Base-by-base conservation (phyloP, 106 monocot species). In the Acorus calamus region DNA sequence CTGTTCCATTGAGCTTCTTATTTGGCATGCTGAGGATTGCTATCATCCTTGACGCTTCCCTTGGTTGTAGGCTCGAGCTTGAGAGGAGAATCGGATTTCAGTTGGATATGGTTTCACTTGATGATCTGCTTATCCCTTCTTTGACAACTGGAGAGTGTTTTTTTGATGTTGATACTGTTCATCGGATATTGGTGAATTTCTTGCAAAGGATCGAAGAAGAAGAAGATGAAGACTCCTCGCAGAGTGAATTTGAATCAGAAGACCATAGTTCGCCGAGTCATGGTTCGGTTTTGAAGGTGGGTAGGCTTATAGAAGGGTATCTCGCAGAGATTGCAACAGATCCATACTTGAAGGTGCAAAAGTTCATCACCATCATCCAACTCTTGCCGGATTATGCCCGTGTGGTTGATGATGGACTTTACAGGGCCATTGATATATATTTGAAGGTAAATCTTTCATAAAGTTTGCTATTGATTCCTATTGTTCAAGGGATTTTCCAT, bases 1-100 rank as follows among this genome's bases (percentile, higher is more conserved):
- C 76, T 6, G 71, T 89, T 74, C 85, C 93, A 47, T 51, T 88
- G 12, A 60, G 76, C 9, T 89, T 93, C 49, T 62, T 93, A 57
- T 93, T 93, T 63, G 93, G 88, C 28, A 88, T 93, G 88, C 77
- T 93, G 55, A 86, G 93, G 68, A 93, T 89, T 83, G 93, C 85
- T 44, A 83, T 81, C 5, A 72, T 81, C 56, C 72, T 86, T 43
- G 80, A 85, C 73, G 83, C 83, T 1, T 46, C 74, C 9, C 45
- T 80, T 41, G 57, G 61, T 4, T 88, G 76, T 56, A 82, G 76
- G 72, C 68, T 77, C 46, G 93, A 93, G 53, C 68, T 93, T n/a
- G 93, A 93, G 69, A 83, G 78, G 74, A 76, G 84, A 59, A 93
- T 93, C 8, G 85, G 88, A 2, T 81, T 80, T 10, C 88, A 88